These are phyloP conservation scores for Rhytidiadelphus loreus DNA, from an alignment of 225 moss, liverwort and hornwort genomes.

Conservation along the genomic window DNA sequence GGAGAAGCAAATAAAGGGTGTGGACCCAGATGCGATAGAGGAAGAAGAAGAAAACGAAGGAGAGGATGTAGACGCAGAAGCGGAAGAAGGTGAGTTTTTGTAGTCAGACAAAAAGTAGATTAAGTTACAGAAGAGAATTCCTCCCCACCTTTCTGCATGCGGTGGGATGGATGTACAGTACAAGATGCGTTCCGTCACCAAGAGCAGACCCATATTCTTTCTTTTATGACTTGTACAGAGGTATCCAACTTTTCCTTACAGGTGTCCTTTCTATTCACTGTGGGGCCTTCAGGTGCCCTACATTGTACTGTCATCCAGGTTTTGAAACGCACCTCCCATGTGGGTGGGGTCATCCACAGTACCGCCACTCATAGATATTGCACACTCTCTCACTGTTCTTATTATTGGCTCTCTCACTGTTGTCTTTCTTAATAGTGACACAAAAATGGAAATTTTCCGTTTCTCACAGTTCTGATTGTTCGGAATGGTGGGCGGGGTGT, in stretches of 20 bases:
- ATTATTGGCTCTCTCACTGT: too few relatives aligned
- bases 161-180: conserved; percentile 1
- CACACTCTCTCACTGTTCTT: not conserved
- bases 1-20: conserved; percentile 89
- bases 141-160: not conserved
- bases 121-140: not conserved
- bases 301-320: not conserved
- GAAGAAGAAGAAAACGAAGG: conserved; percentile 88
- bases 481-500: not conserved
- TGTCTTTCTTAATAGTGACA: not conserved
- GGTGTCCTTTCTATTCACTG: not conserved
- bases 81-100: conserved; percentile 82
- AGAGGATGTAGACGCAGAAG: conserved; percentile 79
- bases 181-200: not conserved
- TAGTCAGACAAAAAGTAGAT: conserved; percentile 8
- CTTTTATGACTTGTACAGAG: conserved; percentile 14
- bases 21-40: conserved; percentile 77
- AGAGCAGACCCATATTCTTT: conserved; percentile 13
- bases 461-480: not conserved
- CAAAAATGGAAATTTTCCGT: not conserved
- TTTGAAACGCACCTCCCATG: not conserved
- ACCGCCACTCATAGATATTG: not conserved
- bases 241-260: not conserved
- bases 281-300: not conserved
- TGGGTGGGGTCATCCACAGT: not conserved